A percentile compares a stretch with the other conserved stretches of the same genome.
These are phyloP conservation scores for Leishmania aethiopica DNA, from an alignment of 208 protist species.

Conservation along the genomic window DNA sequence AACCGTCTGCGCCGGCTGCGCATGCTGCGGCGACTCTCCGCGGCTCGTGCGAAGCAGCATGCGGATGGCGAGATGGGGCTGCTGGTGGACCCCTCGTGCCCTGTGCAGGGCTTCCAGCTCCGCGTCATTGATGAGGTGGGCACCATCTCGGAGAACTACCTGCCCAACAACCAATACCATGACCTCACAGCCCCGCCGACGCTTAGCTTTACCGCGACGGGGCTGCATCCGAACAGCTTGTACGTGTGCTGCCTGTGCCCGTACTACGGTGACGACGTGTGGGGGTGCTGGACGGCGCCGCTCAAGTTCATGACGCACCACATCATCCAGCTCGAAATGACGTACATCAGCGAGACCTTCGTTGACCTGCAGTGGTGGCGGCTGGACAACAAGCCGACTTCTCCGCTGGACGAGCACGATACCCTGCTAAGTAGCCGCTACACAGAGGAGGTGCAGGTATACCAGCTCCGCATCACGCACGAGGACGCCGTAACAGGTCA, in stretches of 20 bases:
- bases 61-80: slow-evolving; percentile 61
- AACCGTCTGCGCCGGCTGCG: slow-evolving; percentile 42
- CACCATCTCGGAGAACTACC: slow-evolving; percentile 24
- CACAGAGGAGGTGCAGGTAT: slow-evolving; percentile 66
- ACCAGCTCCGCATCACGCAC: slow-evolving; percentile 78
- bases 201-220: slow-evolving; percentile 69
- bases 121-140: slow-evolving; percentile 78
- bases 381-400: slow-evolving; percentile 76
- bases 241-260: slow-evolving; percentile 84
- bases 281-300: slow-evolving; percentile 83
- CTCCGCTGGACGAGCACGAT: slow-evolving; percentile 51
- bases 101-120: slow-evolving; percentile 74
- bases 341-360: slow-evolving; percentile 88
- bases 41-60: slow-evolving; percentile 33
- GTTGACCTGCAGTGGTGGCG: slow-evolving; percentile 92
- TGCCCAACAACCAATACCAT: slow-evolving; percentile 20
- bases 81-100: slow-evolving; percentile 47
- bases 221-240: slow-evolving; percentile 80
- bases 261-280: slow-evolving; percentile 76
- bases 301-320: slow-evolving; percentile 93
- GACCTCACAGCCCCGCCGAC: slow-evolving; percentile 14
- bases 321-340: slow-evolving; percentile 88
- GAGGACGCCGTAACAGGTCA: slow-evolving; percentile 54
- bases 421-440: slow-evolving; percentile 59
- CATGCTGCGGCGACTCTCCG: slow-evolving; percentile 52